Base-by-base conservation (phyloP, 169 alveolate species). In the Cryptosporidium tyzzeri region DNA sequence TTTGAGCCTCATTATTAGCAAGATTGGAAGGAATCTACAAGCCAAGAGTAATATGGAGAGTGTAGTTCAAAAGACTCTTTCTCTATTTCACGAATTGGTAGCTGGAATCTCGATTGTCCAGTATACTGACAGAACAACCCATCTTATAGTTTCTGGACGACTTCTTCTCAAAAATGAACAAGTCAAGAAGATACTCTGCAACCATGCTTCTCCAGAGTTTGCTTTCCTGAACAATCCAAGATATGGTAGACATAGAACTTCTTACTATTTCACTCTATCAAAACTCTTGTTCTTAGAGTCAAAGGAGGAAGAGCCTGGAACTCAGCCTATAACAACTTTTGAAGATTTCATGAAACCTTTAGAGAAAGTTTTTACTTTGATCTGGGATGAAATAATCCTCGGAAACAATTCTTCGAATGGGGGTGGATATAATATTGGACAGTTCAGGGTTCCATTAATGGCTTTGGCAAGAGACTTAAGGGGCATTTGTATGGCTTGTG, bases 31-130 rank as follows among this genome's bases (percentile, higher is more conserved):
- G 84, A 96, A 96, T 86, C 91, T 97, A 68, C 98, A 96, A 91
- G 92, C 93, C 92, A 91, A 98, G 23, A 92, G 93, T 39, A 93
- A 91, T 39, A 92, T 91, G 85, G 97, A 96, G 85, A 91, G 73
- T 29, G 97, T 96, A 71, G 92, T 97, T 48, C 94, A 95, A 93
- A 94, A 95, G 92, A 94, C 98, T 29, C 93, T 97, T 92, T 93
- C 94, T 45, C 93, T 96, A 35, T 96, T 97, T 80, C 94, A 95
- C 74, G 98, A 96, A 69, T 86, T 96, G 29, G 98, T 97, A 8
- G 96, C 98, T 8, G 99, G 99, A 37, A 95, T 97, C 80, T 95
- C 96, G 85, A 96, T 97, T 55, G 98, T 97, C 33, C 98, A 96
- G 74, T 95, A 96, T 70, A 96, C 97, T 16, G 98, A 95, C 74